Base-by-base conservation (phyloP, 2,329 filamentous ascomycete genomes). In the Aspergillus glaucus region DNA sequence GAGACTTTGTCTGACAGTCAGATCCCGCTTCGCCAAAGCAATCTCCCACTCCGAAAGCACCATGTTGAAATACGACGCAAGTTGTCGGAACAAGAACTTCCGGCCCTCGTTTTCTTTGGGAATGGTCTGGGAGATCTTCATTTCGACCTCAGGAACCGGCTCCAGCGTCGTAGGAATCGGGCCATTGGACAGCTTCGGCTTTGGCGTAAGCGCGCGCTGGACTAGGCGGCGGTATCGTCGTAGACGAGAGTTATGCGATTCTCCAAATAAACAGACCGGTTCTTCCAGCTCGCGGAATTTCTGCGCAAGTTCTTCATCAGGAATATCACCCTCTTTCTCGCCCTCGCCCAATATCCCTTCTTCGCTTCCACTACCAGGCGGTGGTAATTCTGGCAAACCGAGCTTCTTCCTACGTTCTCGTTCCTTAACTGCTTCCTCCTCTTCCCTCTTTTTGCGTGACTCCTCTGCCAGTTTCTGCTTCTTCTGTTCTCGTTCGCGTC, bases 21-120 rank as follows among this genome's bases (percentile, higher is more conserved):
- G 59, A 24, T 79, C 72, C 44, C 83, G 77, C 43, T 73, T 71
- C 5, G 81, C 81, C 60, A 98, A 80, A 4, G 91, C 90, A 37
- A 74, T 65, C 59, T 91, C 82, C 86, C 94, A 98, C 67, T 94
- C 92, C 41, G 78, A 80, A 50, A 98, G 75, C n/a, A 98, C 82
- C 83, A 98, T 89, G 46, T 88, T 94, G 73, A 98, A 97, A 75
- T 96, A 98, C 44, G 88, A 93, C 17, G 87, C 88, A 48, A 98
- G 77, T 69, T 98, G 92, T 9, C 92, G 79, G 73, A 86, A 92
- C 37, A 98, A 74, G 68, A 86, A 90, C 41, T 79, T 74, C 42
- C 83, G 80, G 0, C 76, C 86, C 37, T 84, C 80, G 17, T 73
- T 74, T 57, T 91, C 86, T 59, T 79, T 76, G 1, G 81, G 80